phyloP scores from a whole-genome alignment of 495 filamentous ascomycete species.

The Penicillium maclennaniae region DNA sequence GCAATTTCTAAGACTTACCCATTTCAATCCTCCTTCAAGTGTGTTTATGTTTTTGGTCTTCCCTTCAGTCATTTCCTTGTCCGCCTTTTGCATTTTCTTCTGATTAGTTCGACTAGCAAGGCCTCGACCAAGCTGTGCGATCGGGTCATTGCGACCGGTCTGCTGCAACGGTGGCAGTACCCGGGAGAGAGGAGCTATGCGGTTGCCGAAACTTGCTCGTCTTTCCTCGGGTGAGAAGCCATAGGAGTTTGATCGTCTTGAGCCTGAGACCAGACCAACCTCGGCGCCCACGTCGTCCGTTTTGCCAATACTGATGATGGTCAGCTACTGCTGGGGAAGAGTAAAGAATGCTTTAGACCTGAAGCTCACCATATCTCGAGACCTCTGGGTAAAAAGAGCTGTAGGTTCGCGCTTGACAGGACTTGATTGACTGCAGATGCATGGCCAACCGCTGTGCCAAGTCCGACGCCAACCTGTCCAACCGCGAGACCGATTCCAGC shows the following conservation, averaged over 20 bases:
- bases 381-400: background rate
- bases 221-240: background rate
- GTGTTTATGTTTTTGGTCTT: background rate
- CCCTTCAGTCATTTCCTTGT: background rate
- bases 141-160: slow-evolving; percentile 1
- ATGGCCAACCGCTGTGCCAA: background rate
- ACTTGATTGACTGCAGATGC: background rate
- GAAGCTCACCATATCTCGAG: slow-evolving; percentile 1
- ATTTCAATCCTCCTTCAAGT: slow-evolving; percentile 2
- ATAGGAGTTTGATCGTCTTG: background rate
- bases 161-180: background rate
- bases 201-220: background rate
- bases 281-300: background rate
- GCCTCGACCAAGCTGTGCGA: slow-evolving; percentile 1
- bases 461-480: slow-evolving; percentile 1
- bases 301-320: background rate
- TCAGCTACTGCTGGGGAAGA: too few relatives aligned
- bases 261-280: background rate
- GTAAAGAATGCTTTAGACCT: too few relatives aligned
- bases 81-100: background rate
- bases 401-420: background rate
- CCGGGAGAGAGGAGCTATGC: slow-evolving; percentile 1
- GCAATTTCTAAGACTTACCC: background rate
- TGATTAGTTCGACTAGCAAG: background rate
- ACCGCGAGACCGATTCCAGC: background rate